phyloP scores from a whole-genome alignment of 805 yeast genomes.

The Hemisphaericaspora nanyangensis region DNA sequence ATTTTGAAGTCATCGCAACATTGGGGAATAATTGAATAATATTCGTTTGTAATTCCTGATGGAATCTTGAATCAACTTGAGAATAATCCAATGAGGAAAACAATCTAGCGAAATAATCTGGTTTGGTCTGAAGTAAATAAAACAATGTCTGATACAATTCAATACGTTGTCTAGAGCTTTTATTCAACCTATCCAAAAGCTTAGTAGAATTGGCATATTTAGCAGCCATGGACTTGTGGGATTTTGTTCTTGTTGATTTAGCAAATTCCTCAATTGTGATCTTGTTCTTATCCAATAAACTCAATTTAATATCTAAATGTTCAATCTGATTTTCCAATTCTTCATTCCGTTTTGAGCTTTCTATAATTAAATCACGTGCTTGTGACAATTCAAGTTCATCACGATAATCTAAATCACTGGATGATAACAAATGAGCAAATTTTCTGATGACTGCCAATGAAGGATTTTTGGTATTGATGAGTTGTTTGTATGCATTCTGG shows the following conservation, averaged over 20 bases:
- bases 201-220: slow-evolving; percentile 10
- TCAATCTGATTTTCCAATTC: slow-evolving; percentile 70
- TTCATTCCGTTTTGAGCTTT: slow-evolving; percentile 66
- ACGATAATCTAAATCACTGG: slow-evolving; percentile 67
- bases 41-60: slow-evolving; percentile 19
- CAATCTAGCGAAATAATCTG: slow-evolving; percentile 61
- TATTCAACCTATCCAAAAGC: slow-evolving; percentile 29
- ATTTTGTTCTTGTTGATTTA: slow-evolving; percentile 34
- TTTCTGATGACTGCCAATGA: slow-evolving; percentile 71
- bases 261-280: slow-evolving; percentile 72
- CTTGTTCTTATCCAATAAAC: slow-evolving; percentile 73
- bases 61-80: slow-evolving; percentile 19
- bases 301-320: slow-evolving; percentile 73
- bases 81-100: slow-evolving; percentile 31
- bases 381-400: slow-evolving; percentile 69
- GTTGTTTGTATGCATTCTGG: slow-evolving; percentile 67
- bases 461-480: slow-evolving; percentile 70
- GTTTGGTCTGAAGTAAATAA: slow-evolving; percentile 80
- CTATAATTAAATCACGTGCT: slow-evolving; percentile 63
- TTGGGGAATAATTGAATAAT: slow-evolving; percentile 26
- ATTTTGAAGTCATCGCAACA: slow-evolving; percentile 29
- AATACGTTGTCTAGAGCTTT: slow-evolving; percentile 46
- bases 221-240: slow-evolving; percentile 4
- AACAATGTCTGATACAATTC: slow-evolving; percentile 75
- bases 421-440: slow-evolving; percentile 73